Evolutionary conservation across 805 yeast species (phyloP).

Genomic region (Teunomyces kruisii): DNA sequence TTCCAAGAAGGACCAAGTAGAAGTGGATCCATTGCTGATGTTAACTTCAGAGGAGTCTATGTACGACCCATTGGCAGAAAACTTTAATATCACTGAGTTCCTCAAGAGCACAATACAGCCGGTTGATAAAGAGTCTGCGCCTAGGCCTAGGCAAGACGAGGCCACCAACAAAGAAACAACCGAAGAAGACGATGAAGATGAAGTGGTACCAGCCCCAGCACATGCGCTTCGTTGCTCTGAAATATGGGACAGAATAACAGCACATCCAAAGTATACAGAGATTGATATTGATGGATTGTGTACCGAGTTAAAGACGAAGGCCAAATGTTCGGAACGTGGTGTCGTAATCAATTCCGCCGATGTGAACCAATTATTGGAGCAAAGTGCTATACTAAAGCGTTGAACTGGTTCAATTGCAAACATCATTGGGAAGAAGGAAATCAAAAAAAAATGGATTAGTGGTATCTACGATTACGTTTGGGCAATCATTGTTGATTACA

Average conservation of each 20-base stretch:
- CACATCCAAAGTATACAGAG: constrained; percentile 92
- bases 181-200: constrained; percentile 26
- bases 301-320: constrained; percentile 83
- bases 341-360: constrained; percentile 83
- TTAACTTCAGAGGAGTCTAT: constrained; percentile 57
- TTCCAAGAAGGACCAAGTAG: constrained; percentile 7
- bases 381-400: constrained; percentile 8
- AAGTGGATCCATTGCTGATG: constrained; percentile 38
- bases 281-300: constrained; percentile 94
- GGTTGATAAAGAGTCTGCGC: not conserved
- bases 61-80: constrained; percentile 51
- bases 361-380: constrained; percentile 56
- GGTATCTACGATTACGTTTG: not conserved
- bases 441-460: not conserved
- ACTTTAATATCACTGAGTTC: constrained; percentile 39
- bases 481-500: not conserved
- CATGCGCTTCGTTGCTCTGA: constrained; percentile 73
- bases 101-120: constrained; percentile 20
- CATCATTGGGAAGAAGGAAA: not conserved
- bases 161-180: constrained; percentile 9
- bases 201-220: constrained; percentile 70
- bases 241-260: constrained; percentile 92
- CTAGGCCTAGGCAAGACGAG: not conserved
- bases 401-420: not conserved
- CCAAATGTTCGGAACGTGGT: constrained; percentile 91